Evolutionary conservation across 371 early-diverging fungal genomes (phyloP), one percentile per base, ranked within the genome.

Genomic region (Mucor circinelloides): DNA sequence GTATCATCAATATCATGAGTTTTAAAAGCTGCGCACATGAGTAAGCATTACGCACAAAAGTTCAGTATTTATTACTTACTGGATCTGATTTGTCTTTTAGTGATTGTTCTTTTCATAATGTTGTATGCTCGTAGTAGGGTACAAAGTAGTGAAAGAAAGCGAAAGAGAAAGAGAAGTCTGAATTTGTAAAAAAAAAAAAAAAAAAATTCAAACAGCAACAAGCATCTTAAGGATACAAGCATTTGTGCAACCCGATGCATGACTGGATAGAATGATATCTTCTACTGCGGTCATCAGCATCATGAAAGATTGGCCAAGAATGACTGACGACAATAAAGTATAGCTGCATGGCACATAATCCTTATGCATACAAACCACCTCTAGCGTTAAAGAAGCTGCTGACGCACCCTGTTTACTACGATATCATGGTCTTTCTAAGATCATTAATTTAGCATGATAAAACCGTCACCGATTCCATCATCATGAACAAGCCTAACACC

Each of bases 1-100:
- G 59, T 67, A 40, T 74, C 75, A 5, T 71, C 70, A 0, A 55
- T 64, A 67, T 78, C 79, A 23, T 65, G 52, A 10, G 60, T 52
- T 19, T 68, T 48, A 62, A 81, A 81, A 6, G 70, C 81, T 81
- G 63, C 6, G 19, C 3, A 64, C 6, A n/a, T 2, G 19, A 9
- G 6, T 30, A 42, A 31, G n/a, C 23, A 8, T 23, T 2, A 9
- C 4, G 10, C 10, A 23, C 9, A 25, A 8, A 23, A 23, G 4
- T 10, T 19, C 9, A 9, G 2, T 12, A 6, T 7, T 0, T 21
- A 25, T 55, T 15, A 12, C 36, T 28, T 52, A 69, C 65, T 66
- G 42, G 48, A 27, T 42, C 36, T 69, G 34, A 69, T 64, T 36
- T 64, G 69, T 30, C 56, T 58, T 28, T 69, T 69, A 25, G 52